A percentile compares a stretch with the other conserved stretches of the same genome.
These are phyloP conservation scores for Stentor coeruleus DNA, from an alignment of 73 alveolate species.

Conservation along the genomic window DNA sequence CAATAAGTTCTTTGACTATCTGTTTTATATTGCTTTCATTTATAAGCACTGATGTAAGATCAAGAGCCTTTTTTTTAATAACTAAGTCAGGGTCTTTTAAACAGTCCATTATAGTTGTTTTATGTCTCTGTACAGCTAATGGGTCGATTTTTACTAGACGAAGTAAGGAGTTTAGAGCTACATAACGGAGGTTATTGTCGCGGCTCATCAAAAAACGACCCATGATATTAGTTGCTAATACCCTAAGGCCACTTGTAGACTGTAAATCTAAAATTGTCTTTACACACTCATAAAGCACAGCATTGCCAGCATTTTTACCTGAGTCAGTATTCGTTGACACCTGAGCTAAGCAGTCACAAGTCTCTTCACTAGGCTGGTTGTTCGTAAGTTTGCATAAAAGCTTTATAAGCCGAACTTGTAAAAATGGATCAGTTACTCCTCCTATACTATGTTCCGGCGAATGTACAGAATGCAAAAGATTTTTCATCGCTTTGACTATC, in stretches of 20 bases:
- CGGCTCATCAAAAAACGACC: constrained; percentile 83
- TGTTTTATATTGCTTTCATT: constrained; percentile 76
- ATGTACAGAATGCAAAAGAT: constrained; percentile 12
- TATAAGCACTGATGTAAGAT: constrained; percentile 77
- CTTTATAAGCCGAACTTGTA: constrained; percentile 71
- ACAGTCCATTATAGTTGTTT: constrained; percentile 89
- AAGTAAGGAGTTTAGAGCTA: constrained; percentile 88
- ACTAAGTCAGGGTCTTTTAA: constrained; percentile 84
- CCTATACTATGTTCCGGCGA: constrained; percentile 74
- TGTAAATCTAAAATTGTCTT: constrained; percentile 97
- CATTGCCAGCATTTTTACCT: constrained; percentile 71
- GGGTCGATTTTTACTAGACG: constrained; percentile 90
- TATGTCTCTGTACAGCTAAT: constrained; percentile 93
- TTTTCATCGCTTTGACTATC: constrained; percentile 25
- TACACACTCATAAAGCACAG: constrained; percentile 98
- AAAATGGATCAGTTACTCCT: constrained; percentile 99
- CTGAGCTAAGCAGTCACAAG: constrained; percentile 89
- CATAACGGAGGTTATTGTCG: constrained; percentile 86
- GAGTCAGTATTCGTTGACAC: constrained; percentile 89
- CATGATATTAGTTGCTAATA: constrained; percentile 77
- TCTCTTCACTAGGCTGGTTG: constrained; percentile 94
- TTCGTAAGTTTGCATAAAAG: constrained; percentile 19
- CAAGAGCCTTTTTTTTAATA: constrained; percentile 92
- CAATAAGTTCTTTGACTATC: constrained; percentile 83
- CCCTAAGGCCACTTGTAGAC: constrained; percentile 83